Conservation (phyloP, 345 rosid species). For the Syzygium grande region DNA sequence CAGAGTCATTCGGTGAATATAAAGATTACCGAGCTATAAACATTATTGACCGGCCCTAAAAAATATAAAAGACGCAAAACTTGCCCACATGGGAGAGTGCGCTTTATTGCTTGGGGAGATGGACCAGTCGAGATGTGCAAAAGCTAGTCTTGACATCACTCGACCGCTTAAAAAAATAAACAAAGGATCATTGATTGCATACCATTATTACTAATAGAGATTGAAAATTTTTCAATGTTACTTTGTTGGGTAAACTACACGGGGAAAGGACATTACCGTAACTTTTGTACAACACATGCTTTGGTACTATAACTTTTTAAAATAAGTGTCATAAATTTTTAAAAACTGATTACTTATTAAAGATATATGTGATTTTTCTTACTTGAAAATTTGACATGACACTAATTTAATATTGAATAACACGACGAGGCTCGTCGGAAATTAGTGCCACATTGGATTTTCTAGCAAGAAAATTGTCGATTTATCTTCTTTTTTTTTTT, state of each 20-base stretch:
- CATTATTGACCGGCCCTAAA: background rate
- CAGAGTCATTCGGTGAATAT: background rate
- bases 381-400: background rate
- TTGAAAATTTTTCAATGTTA: background rate
- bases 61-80: no score
- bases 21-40: background rate
- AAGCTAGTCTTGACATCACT: background rate
- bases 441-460: background rate
- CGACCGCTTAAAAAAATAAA: no score
- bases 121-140: background rate
- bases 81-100: background rate
- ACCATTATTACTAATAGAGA: background rate
- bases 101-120: no score
- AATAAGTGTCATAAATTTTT: background rate
- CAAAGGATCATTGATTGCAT: background rate
- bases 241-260: background rate
- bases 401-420: background rate
- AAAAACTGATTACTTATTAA: background rate
- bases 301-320: accelerated
- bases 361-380: background rate
- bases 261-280: background rate
- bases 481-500: background rate
- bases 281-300: background rate
- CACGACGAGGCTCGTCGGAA: background rate
- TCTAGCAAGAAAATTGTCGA: background rate